These are phyloP conservation scores for Ligustrum vulgare DNA, from an alignment of 257 asterid species.

Conservation along the genomic window DNA sequence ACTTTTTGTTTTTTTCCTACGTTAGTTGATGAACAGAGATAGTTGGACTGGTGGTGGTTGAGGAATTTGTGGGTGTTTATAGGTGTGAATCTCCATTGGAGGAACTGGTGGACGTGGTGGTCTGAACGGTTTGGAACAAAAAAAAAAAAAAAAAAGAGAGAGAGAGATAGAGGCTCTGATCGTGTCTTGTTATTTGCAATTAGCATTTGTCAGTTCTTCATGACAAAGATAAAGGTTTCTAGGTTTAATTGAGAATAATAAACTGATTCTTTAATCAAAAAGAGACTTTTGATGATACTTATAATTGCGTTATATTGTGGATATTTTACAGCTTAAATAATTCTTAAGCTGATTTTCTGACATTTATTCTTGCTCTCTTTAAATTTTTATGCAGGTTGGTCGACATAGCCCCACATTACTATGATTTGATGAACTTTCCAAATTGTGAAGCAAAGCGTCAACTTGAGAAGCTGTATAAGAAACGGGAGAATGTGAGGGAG, in stretches of 20 bases:
- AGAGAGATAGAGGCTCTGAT: no score
- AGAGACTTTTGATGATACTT: background rate
- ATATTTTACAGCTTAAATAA: background rate
- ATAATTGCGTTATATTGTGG: background rate
- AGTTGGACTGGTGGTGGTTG: background rate
- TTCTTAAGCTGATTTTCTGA: background rate
- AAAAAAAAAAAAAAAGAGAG: background rate
- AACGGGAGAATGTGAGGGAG: conserved; percentile 60
- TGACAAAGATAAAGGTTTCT: background rate
- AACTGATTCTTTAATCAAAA: background rate
- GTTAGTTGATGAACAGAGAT: background rate
- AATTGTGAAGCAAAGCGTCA: conserved; percentile 87
- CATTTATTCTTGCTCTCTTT: background rate
- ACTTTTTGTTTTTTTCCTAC: background rate
- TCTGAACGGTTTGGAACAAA: background rate
- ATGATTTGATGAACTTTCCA: conserved; percentile 78
- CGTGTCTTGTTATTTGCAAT: background rate
- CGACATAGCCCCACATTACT: conserved; percentile 88
- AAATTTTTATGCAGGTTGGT: conserved; percentile 62
- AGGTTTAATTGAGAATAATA: background rate
- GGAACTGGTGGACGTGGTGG: background rate
- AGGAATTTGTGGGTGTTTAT: background rate
- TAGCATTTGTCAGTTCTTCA: background rate
- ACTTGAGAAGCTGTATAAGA: conserved; percentile 73
- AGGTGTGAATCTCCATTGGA: background rate